Evolutionary conservation across 495 filamentous ascomycete species (phyloP).

Genomic region (Neurospora sp.): DNA sequence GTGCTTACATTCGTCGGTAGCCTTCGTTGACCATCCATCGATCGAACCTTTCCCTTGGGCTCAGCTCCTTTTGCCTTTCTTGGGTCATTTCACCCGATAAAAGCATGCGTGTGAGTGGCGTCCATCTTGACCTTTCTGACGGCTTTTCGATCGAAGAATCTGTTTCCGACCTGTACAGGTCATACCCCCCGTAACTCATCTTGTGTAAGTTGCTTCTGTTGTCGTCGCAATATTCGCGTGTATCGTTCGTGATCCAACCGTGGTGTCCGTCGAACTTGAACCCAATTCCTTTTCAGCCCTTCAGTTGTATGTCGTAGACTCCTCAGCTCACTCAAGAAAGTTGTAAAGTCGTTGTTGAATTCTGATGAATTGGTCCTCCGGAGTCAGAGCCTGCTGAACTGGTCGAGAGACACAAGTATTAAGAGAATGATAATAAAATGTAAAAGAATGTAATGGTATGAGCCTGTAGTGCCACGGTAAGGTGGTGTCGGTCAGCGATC

Average conservation of each 20-base stretch:
- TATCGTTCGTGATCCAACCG: slow-evolving; percentile 4
- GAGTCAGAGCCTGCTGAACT: slow-evolving; percentile 53
- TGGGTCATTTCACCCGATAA: slow-evolving; percentile 60
- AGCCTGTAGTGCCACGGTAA: slow-evolving; percentile 32
- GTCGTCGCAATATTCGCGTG: slow-evolving; percentile 6
- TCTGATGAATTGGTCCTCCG: neutral
- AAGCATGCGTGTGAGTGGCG: slow-evolving; percentile 57
- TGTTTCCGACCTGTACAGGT: slow-evolving; percentile 16
- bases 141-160: slow-evolving; percentile 24
- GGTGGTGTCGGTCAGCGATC: slow-evolving; percentile 35
- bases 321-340: slow-evolving; percentile 1
- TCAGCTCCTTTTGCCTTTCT: slow-evolving; percentile 50
- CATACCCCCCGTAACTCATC: slow-evolving; percentile 30
- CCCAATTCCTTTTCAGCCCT: slow-evolving; percentile 4
- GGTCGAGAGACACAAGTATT: slow-evolving; percentile 19
- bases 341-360: slow-evolving; percentile 8
- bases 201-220: slow-evolving; percentile 18
- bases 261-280: neutral
- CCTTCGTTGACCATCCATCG: slow-evolving; percentile 73
- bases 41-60: slow-evolving; percentile 39
- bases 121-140: slow-evolving; percentile 57
- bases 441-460: slow-evolving; percentile 25
- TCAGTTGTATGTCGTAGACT: slow-evolving; percentile 7
- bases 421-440: slow-evolving; percentile 22
- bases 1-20: slow-evolving; percentile 56